Conservation (phyloP, 331 rosid genomes). For the Stylosanthes scabra region DNA sequence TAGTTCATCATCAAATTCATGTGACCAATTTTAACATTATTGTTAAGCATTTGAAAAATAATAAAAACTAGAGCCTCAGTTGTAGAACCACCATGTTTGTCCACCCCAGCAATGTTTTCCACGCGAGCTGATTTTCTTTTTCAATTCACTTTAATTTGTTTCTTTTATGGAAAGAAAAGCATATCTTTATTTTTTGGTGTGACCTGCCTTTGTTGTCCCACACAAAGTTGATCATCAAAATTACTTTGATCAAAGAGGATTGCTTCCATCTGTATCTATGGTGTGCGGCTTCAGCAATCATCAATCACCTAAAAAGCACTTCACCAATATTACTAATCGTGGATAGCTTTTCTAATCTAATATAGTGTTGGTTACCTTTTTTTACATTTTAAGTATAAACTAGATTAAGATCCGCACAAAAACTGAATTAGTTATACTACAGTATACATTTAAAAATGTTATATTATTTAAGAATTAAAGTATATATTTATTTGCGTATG, state of each 20-base stretch:
- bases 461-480: too few species aligned
- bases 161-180: background rate
- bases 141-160: background rate
- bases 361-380: too few species aligned
- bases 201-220: background rate
- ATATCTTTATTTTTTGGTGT: background rate
- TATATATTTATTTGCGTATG: too few species aligned
- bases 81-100: background rate
- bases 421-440: too few species aligned
- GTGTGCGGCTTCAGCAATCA: background rate
- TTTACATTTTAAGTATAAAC: too few species aligned
- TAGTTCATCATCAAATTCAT: constrained; percentile 9
- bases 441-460: too few species aligned
- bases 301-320: background rate
- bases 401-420: too few species aligned
- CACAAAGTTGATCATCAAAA: background rate
- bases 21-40: background rate
- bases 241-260: background rate
- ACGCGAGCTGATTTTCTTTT: background rate
- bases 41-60: too few species aligned
- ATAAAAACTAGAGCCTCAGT: too few species aligned
- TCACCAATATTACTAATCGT: background rate
- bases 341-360: background rate
- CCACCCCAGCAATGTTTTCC: background rate
- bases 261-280: background rate